Conservation (phyloP, 2,329 filamentous ascomycete genomes). For the Cercospora zeina region DNA sequence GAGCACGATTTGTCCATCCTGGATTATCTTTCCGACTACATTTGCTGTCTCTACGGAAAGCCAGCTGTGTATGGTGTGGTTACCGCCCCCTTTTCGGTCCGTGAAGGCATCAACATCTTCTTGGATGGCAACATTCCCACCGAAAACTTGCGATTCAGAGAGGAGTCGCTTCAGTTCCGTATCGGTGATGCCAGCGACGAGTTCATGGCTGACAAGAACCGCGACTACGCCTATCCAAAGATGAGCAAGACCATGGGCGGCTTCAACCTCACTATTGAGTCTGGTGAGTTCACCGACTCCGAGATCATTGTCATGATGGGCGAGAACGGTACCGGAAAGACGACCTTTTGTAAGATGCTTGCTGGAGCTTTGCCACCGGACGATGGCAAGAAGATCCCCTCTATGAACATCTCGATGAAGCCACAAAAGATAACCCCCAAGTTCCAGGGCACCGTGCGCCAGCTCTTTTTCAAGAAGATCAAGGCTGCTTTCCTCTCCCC, state of each 20-base stretch:
- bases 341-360: conserved; percentile 95
- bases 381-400: conserved; percentile 71
- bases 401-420: conserved; percentile 99
- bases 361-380: conserved; percentile 94
- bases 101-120: conserved; percentile 99
- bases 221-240: conserved; percentile 80
- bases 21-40: conserved; percentile 97
- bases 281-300: conserved; percentile 90
- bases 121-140: conserved; percentile 96
- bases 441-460: conserved; percentile 93
- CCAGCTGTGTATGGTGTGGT: conserved; percentile 98
- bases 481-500: conserved; percentile 94
- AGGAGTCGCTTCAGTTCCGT: conserved; percentile 94
- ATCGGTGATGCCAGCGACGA: conserved; percentile 88
- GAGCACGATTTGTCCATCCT: conserved; percentile 99
- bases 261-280: conserved; percentile 80
- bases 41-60: conserved; percentile 94
- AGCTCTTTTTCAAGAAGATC: conserved; percentile 99
- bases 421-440: conserved; percentile 99
- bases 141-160: conserved; percentile 96
- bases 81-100: conserved; percentile 89
- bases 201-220: conserved; percentile 77
- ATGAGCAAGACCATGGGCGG: conserved; percentile 92
- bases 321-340: conserved; percentile 99
- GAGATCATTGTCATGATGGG: conserved; percentile 99